Evolutionary conservation across 306 rosid species (phyloP), one percentile per base, ranked within the genome.

Genomic region (Dalbergia oliveri): DNA sequence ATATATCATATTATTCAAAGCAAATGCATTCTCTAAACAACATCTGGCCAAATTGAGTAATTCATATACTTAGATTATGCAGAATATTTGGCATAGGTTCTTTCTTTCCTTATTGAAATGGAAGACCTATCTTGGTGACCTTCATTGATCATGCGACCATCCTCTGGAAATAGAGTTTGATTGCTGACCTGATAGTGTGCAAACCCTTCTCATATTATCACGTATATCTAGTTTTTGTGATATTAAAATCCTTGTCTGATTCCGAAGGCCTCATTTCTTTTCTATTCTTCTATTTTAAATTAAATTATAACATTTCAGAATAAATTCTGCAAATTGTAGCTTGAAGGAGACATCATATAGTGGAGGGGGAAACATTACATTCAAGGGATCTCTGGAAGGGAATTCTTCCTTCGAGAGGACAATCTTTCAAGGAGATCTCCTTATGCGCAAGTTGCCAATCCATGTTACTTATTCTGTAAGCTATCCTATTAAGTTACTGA

Each of bases 341-440:
- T 83, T 86, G 76, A 91, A 82, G 78, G 94, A 90, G 78, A 74
- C 90, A 73, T 90, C 93, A 69, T 90, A 88, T 72, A 86, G 87
- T 70, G 99, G 99, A 72, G 99, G 99, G 58, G 94, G 92, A 53
- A 93, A 87, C 88, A 65, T 95, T 75, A 87, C 84, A 57, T 89
- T 95, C 72, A 86, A 84, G 84, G 99, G 99, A 84, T 84, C 86
- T 53, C 93, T 95, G 34, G 69, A 84, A 66, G 83, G 47, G 61
- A 4, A 78, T 68, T 61, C 79, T 45, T 58, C 74, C 77, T 81
- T 89, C 50, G 82, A 80, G 73, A 85, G 57, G 19, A 90, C 82
- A 79, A 91, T 95, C 62, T 87, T 95, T 80, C 87, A 60, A 37
- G 98, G 88, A 86, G 90, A 89, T 70, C 77, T 95, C 82, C 88